Conservation (phyloP, 176 grass and related monocot species). For the maize (Zea mays) region DNA sequence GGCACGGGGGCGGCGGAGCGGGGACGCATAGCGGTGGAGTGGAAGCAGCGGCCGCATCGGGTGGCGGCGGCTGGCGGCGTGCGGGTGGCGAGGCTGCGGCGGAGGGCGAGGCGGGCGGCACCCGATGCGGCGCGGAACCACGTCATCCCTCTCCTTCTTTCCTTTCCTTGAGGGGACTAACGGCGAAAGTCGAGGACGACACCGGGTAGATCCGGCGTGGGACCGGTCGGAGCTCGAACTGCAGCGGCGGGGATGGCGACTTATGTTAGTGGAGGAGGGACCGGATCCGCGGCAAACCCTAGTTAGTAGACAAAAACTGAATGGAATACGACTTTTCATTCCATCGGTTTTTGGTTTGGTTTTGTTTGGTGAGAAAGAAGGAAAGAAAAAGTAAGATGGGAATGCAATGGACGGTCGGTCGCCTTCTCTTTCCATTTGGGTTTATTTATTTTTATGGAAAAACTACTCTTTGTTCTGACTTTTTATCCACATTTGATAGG, state of each 20-base stretch:
- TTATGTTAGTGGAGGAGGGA: background rate
- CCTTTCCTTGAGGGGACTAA: background rate
- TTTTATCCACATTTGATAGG: no score
- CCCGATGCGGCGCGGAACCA: conserved; percentile 75
- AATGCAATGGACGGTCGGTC: no score
- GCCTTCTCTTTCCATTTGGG: no score
- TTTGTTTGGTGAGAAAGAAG: no score
- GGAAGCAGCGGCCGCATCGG: conserved; percentile 46
- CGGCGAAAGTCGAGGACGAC: background rate
- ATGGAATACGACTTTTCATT: no score
- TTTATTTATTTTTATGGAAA: no score
- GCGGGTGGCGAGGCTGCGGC: conserved; percentile 44
- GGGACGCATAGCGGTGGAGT: conserved; percentile 42
- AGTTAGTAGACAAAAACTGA: background rate
- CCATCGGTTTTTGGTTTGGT: no score
- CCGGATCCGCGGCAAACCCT: background rate
- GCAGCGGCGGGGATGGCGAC: no score
- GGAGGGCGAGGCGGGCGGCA: conserved; percentile 52
- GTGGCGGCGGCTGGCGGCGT: conserved; percentile 26
- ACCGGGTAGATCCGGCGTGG: background rate
- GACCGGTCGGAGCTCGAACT: no score
- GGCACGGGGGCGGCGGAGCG: conserved; percentile 45
- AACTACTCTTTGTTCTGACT: no score
- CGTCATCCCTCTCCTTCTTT: conserved; percentile 36
- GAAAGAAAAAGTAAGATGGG: no score